Evolutionary conservation across 2,329 filamentous ascomycete genomes (phyloP), one percentile per base, ranked within the genome.

Genomic region (Monilinia polystroma): DNA sequence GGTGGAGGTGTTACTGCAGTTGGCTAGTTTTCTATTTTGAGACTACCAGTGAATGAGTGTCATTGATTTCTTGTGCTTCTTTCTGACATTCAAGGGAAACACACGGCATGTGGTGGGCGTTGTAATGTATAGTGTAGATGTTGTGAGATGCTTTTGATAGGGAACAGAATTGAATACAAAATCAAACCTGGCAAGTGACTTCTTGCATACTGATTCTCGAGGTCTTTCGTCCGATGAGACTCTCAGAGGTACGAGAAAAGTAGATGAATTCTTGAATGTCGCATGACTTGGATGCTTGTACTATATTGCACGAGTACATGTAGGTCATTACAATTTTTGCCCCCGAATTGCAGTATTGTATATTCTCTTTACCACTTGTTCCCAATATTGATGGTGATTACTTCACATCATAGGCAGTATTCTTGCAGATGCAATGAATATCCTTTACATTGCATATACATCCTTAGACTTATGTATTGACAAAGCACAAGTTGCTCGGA

Each of bases 121-220:
- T 45, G 14, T 18, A 12, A 6, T 45, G 43, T 29, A 26, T 23
- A 29, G 29, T 16, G 35, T 52, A 43, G 23, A 60, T 52, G 63
- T 4, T 23, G 43, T 35, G 20, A 47, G 23, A 6, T 58, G 18
- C 32, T 62, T 60, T 35, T 35, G 64, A 66, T 66, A 66, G 55
- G 47, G 55, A 62, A 60, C 23, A 32, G 20, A 49, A 8, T 64
- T 35, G 41, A 18, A n/a, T 47, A 43, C 12, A 16, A 47, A 62
- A 55, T 62, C 26, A 43, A 51, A 60, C 20, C 35, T 51, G 64
- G 57, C 64, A 60, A 66, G 56, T 66, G 64, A 66, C 64, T 66
- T 62, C 47, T 54, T 62, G 64, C 64, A 66, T 66, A 38, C 26
- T 62, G 29, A 53, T 62, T 54, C 23, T 62, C 45, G 45, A 60